Evolutionary conservation across 2,329 filamentous ascomycete species (phyloP), one percentile per base, ranked within the genome.

Genomic region (Fusarium stilboides): DNA sequence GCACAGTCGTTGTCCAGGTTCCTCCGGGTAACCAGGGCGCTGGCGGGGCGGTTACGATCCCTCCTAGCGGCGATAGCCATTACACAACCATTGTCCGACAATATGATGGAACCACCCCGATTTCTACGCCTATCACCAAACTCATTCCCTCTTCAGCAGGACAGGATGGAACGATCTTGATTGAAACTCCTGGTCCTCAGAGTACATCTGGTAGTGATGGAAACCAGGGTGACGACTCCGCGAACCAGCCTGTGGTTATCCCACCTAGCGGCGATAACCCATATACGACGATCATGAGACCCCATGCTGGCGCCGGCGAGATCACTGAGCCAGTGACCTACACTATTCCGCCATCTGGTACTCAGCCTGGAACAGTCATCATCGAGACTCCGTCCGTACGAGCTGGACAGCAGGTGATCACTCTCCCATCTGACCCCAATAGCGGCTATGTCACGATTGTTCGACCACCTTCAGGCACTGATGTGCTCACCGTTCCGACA

Each of bases 1-100:
- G 57, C 9, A 69, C 67, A 13, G 67, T 69, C 10, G 53, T 69
- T 4, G 55, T 69, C 7, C 67, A 69, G 58, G 67, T 69, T 19
- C 67, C 67, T 14, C 49, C 37, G 3, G 62, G 56, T 7, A 53
- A 53, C 17, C 67, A 69, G 31, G 69, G 53, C 9, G 52, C 52
- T 7, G 52, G 51, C 14, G 56, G 63, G 12, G 68, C 53, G 14
- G 50, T 69, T 17, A 69, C 67, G 1, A 70, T 69, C 8, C 67
- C 67, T 17, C 67, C 67, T 2, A 69, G 57, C n/a, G 49, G 39
- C 5, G 66, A 53, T 3, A 62, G 66, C 14, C 62, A 61, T 20
- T 69, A 52, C 37, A 70, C 62, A 5, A 70, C 67, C 4, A 59
- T 69, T n/a, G 22, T 69, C 13, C 43, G 62, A 17, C 57, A 69